Evolutionary conservation across 2,329 filamentous ascomycete genomes (phyloP).

Genomic region (Blastomyces emzantsi): DNA sequence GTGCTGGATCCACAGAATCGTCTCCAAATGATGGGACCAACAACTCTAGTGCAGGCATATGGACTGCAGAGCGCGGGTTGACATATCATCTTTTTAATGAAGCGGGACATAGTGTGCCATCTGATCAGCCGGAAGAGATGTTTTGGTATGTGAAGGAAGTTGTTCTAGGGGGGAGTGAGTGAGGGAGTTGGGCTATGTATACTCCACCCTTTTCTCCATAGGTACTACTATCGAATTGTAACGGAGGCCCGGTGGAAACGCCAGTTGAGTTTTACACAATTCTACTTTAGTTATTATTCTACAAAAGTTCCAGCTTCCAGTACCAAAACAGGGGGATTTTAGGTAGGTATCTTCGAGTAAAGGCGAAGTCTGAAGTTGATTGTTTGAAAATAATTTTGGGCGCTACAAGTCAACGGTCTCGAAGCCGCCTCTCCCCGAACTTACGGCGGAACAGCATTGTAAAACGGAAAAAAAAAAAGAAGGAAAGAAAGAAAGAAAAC

Average conservation of each 20-base stretch:
- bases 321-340: background rate
- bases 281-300: background rate
- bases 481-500: no score
- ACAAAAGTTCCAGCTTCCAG: background rate
- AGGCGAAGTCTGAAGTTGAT: no score
- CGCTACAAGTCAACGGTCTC: background rate
- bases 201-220: background rate
- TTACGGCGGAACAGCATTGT: background rate
- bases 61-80: conserved; percentile 28
- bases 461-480: background rate
- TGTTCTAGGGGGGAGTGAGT: conserved; percentile 18
- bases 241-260: background rate
- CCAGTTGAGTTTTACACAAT: background rate
- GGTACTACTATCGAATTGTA: background rate
- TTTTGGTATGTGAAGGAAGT: conserved; percentile 32
- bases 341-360: background rate
- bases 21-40: background rate
- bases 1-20: conserved; percentile 6
- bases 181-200: background rate
- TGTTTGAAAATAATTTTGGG: background rate
- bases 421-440: background rate
- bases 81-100: conserved; percentile 30
- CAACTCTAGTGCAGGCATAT: conserved; percentile 20
- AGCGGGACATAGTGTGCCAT: conserved; percentile 29
- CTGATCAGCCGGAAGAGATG: conserved; percentile 26